Evolutionary conservation across 805 yeast genomes (phyloP), one percentile per base, ranked within the genome.

Genomic region (Starmera quercuum): DNA sequence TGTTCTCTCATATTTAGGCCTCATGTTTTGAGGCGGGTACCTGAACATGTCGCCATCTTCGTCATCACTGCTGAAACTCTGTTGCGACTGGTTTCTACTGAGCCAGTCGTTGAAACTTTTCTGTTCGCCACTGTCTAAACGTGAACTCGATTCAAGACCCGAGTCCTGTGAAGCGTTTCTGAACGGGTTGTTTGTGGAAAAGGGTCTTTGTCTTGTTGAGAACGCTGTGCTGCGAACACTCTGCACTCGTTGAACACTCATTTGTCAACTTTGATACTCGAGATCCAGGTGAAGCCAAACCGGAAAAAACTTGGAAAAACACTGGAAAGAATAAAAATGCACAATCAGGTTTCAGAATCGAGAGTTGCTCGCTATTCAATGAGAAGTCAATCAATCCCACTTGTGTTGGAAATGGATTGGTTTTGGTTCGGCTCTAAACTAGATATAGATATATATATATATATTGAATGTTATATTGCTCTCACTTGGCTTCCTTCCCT

Each of bases 181-280:
- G 55, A 82, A 82, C n/a, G 90, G 90, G 45, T 82, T 82, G 53
- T 78, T 78, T 3, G 77, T 63, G 6, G 87, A 78, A 34, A 77
- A 60, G 2, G 66, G 69, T 42, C 68, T 59, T 20, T 20, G 34
- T 23, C 30, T 32, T 11, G n/a, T 10, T 4, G 32, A 18, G 19
- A n/a, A 20, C 6, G 9, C 17, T 18, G 20, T 30, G 3, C 26
- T 17, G 7, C 26, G 19, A 18, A 20, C 26, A 11, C 15, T 21
- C 4, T 15, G 20, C 6, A 15, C 26, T 21, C 20, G 21, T 7
- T 30, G 32, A n/a, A n/a, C n/a, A n/a, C n/a, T n/a, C n/a, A n/a
- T n/a, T n/a, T n/a, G n/a, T n/a, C n/a, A n/a, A n/a, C n/a, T n/a
- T n/a, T n/a, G n/a, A n/a, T n/a, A n/a, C n/a, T n/a, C n/a, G n/a